Base-by-base conservation (phyloP, 768 basidiomycete species). In the Suillus ampliporus region DNA sequence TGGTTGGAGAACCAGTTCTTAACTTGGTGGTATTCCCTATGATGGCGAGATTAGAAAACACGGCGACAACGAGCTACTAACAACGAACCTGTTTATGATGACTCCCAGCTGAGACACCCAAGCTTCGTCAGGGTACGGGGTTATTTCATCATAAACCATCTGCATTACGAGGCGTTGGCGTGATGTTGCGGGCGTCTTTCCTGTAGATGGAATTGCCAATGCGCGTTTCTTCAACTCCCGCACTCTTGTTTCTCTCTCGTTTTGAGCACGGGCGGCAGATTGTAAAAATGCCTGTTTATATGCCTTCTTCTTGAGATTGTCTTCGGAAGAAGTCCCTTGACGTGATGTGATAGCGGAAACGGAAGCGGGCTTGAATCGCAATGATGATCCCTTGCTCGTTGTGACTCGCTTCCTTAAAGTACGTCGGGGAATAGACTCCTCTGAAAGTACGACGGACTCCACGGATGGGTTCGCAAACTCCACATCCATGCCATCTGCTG, bases 1-100 rank as follows among this genome's bases (percentile, higher is more conserved):
- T 86, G 82, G 72, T 89, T 89, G 5, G 85, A 86, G 63, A 89
- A 89, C 86, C 87, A 88, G 65, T 87, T 87, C 74, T 85, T 86
- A 60, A 88, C 82, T 72, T 87, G 86, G 67, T 82, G 83, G 68
- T 84, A 85, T 53, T 85, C 81, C 65, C 85, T 86, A 70, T 53
- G 38, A 38, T 53, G 26, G 44, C 67, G 48, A 70, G 68, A 47
- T 41, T 44, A 23, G 35, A 52, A 26, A 26, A 58, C 17, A 47
- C 38, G 21, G 31, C n/a, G 17, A 13, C 7, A 15, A 40, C 23
- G 38, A 40, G 43, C 21, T 13, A 41, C 52, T 15, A 23, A 38
- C 21, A 41, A 68, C 77, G 67, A 58, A 86, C 86, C 86, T 78
- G 64, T 80, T 77, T 65, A 88, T 83, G 71, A 86, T 77, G 59